phyloP scores from a whole-genome alignment of 768 basidiomycete species.

The Scleroderma bovista region DNA sequence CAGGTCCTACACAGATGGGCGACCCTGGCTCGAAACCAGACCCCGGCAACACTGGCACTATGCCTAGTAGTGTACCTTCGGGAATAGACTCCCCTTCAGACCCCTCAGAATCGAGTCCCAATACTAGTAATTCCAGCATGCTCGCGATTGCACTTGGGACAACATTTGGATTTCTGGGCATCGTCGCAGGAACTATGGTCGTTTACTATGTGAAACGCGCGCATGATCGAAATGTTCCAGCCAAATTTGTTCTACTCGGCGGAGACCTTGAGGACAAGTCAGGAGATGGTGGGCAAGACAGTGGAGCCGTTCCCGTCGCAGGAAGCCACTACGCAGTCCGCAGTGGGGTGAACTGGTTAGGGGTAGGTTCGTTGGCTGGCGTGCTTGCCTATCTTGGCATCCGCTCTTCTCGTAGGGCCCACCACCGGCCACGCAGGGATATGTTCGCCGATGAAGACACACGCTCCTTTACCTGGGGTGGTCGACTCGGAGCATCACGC shows the following conservation, averaged over 20 bases:
- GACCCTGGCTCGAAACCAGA: conserved; percentile 4
- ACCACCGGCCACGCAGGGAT: conserved; percentile 43
- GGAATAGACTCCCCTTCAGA: conserved; percentile 8
- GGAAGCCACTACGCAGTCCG: conserved; percentile 4
- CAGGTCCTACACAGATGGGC: conserved; percentile 29
- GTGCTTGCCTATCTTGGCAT: conserved; percentile 22
- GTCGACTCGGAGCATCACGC: conserved; percentile 12
- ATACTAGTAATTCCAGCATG: conserved; percentile 20
- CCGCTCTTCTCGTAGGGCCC: conserved; percentile 6
- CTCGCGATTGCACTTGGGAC: conserved; percentile 58
- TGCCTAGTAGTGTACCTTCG: conserved; percentile 8
- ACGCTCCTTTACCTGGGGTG: conserved; percentile 36
- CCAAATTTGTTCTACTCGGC: conserved; percentile 16
- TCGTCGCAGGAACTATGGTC: conserved; percentile 38
- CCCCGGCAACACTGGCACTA: conserved; percentile 2
- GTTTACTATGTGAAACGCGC: conserved; percentile 43
- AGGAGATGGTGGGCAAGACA: conserved; percentile 3
- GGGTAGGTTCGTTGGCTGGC: conserved; percentile 7
- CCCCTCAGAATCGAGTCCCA: conserved; percentile 9
- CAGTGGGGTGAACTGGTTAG: background rate
- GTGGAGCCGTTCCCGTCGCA: conserved; percentile 4
- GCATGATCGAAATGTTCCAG: conserved; percentile 1
- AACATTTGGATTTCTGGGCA: conserved; percentile 53
- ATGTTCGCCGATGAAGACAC: conserved; percentile 79
- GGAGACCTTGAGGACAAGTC: conserved; percentile 14